A percentile compares a stretch with the other conserved stretches of the same genome.
phyloP scores from a whole-genome alignment of 352 stramenopile species.

The Globisporangium barbulae region DNA sequence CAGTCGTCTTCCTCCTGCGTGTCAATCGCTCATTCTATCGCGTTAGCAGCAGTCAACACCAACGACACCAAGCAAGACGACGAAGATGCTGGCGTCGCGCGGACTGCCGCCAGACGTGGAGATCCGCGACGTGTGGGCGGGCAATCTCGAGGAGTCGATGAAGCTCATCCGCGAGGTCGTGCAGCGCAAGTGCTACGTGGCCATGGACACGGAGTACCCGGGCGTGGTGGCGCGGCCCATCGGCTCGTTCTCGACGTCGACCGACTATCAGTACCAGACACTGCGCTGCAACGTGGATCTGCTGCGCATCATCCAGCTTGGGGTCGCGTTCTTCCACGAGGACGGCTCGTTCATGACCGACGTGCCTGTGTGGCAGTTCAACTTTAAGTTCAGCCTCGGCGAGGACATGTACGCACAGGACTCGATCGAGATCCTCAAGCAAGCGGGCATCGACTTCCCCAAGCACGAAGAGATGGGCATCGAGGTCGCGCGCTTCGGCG shows the following conservation, averaged over 20 bases:
- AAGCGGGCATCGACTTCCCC: constrained; percentile 97
- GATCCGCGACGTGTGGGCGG: constrained; percentile 93
- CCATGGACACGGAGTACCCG: constrained; percentile 99
- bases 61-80: not conserved
- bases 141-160: constrained; percentile 96
- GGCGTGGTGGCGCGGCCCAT: constrained; percentile 98
- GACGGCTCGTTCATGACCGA: constrained; percentile 93
- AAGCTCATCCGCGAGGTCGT: constrained; percentile 94
- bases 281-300: constrained; percentile 99
- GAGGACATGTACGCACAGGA: constrained; percentile 99
- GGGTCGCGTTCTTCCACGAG: constrained; percentile 96
- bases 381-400: constrained; percentile 98
- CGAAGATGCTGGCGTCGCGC: constrained; percentile 39
- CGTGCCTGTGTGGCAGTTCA: constrained; percentile 99
- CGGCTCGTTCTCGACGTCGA: constrained; percentile 92
- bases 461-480: constrained; percentile 96
- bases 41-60: not conserved
- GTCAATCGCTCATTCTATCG: not conserved
- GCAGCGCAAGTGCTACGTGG: constrained; percentile 96
- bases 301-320: constrained; percentile 98
- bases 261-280: constrained; percentile 98
- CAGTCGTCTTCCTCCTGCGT: not conserved
- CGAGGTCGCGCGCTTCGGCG: constrained; percentile 95
- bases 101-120: constrained; percentile 82
- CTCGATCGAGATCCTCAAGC: constrained; percentile 98